Percentiles rank a stretch among this genome's conserved stretches.
Conservation (phyloP, 1,139 yeast genomes). For the Arxiozyma slooffiae region DNA sequence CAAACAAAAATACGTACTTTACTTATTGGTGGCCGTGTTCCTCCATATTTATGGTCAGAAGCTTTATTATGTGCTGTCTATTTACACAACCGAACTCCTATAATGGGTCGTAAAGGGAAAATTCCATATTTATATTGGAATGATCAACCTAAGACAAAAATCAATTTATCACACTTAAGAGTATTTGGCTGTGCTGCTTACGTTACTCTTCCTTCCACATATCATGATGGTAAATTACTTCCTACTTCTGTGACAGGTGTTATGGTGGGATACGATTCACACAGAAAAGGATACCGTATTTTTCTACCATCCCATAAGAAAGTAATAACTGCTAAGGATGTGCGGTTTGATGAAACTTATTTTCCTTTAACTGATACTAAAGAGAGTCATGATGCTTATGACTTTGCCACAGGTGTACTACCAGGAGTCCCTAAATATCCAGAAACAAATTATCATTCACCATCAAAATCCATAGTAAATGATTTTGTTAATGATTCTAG, state of each 20-base stretch:
- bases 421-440: too few relatives aligned
- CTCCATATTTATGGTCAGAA: not conserved
- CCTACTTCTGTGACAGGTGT: constrained; percentile 5
- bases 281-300: constrained; percentile 6
- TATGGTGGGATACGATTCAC: constrained; percentile 4
- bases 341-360: constrained; percentile 6
- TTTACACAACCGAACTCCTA: not conserved
- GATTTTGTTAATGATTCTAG: too few relatives aligned
- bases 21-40: not conserved
- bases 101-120: constrained; percentile 1
- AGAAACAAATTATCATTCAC: too few relatives aligned
- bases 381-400: constrained; percentile 1
- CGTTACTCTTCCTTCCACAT: constrained; percentile 1
- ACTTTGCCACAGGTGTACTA: too few relatives aligned
- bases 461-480: too few relatives aligned
- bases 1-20: too few relatives aligned
- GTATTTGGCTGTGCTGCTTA: constrained; percentile 9
- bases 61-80: constrained; percentile 1
- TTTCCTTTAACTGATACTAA: constrained; percentile 4
- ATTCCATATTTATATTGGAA: too few relatives aligned
- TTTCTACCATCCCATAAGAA: not conserved
- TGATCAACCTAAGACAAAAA: not conserved
- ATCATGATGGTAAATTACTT: constrained; percentile 7
- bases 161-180: constrained; percentile 1
- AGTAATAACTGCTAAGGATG: constrained; percentile 4